These are phyloP conservation scores for Xanthoconium separans DNA, from an alignment of 1,284 basidiomycete genomes.

Conservation along the genomic window DNA sequence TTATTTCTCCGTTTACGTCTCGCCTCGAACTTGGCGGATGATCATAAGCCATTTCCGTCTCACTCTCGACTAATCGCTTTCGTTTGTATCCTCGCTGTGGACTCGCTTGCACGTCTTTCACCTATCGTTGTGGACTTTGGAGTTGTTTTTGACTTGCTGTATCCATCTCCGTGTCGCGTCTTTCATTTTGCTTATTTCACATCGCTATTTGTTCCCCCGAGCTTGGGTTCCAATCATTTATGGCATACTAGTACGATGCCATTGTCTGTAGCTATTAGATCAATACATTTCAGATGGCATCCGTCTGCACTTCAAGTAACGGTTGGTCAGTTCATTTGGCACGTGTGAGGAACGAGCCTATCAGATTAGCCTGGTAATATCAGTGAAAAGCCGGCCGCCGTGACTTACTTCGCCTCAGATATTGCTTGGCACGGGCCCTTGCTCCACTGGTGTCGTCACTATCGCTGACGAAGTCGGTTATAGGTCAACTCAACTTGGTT, in stretches of 20 bases:
- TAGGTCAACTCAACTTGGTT: too few species aligned
- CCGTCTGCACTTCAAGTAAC: too few species aligned
- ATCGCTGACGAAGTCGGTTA: too few species aligned
- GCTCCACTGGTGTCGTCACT: slow-evolving; percentile 11
- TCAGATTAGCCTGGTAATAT: too few species aligned
- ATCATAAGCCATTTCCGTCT: slow-evolving; percentile 4
- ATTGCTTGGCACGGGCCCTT: not conserved
- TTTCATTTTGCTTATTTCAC: not conserved
- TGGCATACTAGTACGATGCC: not conserved
- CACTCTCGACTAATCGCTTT: slow-evolving; percentile 1
- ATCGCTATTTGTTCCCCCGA: not conserved
- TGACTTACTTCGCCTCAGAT: too few species aligned
- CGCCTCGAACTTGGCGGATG: slow-evolving; percentile 15
- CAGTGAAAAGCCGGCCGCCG: too few species aligned
- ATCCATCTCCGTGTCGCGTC: slow-evolving; percentile 9
- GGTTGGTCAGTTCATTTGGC: not conserved
- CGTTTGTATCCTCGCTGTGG: slow-evolving; percentile 13
- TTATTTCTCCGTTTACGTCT: slow-evolving; percentile 21
- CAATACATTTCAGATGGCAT: not conserved
- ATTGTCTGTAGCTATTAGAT: slow-evolving; percentile 10
- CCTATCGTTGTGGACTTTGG: slow-evolving; percentile 15
- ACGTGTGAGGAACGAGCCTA: too few species aligned
- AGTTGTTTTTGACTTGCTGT: slow-evolving; percentile 13
- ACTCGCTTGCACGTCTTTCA: slow-evolving; percentile 5
- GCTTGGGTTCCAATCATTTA: not conserved